Evolutionary conservation across 2,329 filamentous ascomycete genomes (phyloP).

Genomic region (Phialophora expanda): DNA sequence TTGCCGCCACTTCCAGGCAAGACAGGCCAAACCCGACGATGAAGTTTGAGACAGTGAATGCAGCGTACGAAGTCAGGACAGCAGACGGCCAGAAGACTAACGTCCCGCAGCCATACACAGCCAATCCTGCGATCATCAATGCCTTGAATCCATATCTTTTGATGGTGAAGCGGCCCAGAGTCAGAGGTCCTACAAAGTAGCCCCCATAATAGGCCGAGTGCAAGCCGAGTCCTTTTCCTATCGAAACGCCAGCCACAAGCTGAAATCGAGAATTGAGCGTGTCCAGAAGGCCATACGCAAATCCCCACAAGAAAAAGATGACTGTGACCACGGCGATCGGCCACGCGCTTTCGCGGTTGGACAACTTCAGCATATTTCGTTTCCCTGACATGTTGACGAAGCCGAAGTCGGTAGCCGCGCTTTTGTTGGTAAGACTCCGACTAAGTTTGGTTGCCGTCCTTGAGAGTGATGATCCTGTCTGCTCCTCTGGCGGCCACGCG

Average conservation of each 20-base stretch:
- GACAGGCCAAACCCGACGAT: conserved; percentile 66
- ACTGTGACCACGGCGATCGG: conserved; percentile 71
- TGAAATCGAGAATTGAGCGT: conserved; percentile 73
- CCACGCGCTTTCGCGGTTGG: conserved; percentile 61
- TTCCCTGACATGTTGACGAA: conserved; percentile 64
- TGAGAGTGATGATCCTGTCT: conserved; percentile 23
- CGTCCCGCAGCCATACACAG: conserved; percentile 66
- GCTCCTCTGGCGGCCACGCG: conserved; percentile 23
- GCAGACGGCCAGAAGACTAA: conserved; percentile 70
- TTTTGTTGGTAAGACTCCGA: conserved; percentile 36
- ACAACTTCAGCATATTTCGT: conserved; percentile 65
- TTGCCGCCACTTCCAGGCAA: conserved; percentile 64
- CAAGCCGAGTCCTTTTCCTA: conserved; percentile 57
- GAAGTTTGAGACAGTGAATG: conserved; percentile 67
- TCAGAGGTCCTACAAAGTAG: conserved; percentile 62
- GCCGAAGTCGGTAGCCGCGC: conserved; percentile 60
- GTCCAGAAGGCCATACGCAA: conserved; percentile 86
- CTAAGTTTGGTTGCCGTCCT: conserved; percentile 44
- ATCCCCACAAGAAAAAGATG: conserved; percentile 86
- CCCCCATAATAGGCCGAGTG: conserved; percentile 66
- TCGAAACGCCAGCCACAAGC: conserved; percentile 55
- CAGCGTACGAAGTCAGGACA: conserved; percentile 64
- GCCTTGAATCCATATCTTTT: conserved; percentile 67
- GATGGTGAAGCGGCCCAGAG: conserved; percentile 61
- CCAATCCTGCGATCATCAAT: conserved; percentile 64